A percentile compares a stretch with the other conserved stretches of the same genome.
phyloP scores from a whole-genome alignment of 2,329 filamentous ascomycete genomes.

The Aspergillus novoparasiticus region DNA sequence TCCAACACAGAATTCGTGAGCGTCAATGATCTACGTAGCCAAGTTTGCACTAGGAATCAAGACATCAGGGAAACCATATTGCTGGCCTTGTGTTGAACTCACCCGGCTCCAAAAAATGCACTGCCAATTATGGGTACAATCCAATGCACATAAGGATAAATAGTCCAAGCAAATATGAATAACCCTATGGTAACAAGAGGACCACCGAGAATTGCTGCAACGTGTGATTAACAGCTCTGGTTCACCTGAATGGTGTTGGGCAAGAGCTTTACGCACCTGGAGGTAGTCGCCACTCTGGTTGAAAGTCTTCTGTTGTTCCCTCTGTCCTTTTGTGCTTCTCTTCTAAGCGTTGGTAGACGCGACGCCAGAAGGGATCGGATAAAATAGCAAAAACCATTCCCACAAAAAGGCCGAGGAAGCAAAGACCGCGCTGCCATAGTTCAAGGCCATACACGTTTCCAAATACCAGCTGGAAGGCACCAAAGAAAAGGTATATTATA shows the following conservation, averaged over 20 bases:
- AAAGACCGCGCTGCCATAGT: conserved; percentile 76
- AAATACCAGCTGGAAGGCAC: conserved; percentile 83
- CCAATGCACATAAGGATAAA: conserved; percentile 72
- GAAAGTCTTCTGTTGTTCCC: conserved; percentile 54
- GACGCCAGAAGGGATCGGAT: conserved; percentile 52
- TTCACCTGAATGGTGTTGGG: neutral
- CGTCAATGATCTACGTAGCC: neutral
- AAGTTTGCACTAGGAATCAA: neutral
- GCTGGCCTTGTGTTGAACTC: conserved; percentile 41
- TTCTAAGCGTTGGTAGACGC: conserved; percentile 46
- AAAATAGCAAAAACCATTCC: conserved; percentile 50
- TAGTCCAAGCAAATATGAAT: conserved; percentile 89
- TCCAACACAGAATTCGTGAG: conserved; percentile 4
- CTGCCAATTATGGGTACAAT: conserved; percentile 75
- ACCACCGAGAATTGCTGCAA: conserved; percentile 66
- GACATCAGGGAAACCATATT: neutral
- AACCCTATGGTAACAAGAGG: conserved; percentile 77
- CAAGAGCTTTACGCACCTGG: conserved; percentile 51
- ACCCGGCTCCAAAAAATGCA: conserved; percentile 70
- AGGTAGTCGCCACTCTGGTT: conserved; percentile 85
- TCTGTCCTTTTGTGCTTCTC: conserved; percentile 37
- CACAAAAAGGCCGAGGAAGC: conserved; percentile 64
- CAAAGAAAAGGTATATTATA: conserved; percentile 88
- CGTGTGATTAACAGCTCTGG: conserved; percentile 4
- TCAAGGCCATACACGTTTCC: conserved; percentile 72